Evolutionary conservation across 441 rosid species (phyloP).

Genomic region (Pelargonium australe): DNA sequence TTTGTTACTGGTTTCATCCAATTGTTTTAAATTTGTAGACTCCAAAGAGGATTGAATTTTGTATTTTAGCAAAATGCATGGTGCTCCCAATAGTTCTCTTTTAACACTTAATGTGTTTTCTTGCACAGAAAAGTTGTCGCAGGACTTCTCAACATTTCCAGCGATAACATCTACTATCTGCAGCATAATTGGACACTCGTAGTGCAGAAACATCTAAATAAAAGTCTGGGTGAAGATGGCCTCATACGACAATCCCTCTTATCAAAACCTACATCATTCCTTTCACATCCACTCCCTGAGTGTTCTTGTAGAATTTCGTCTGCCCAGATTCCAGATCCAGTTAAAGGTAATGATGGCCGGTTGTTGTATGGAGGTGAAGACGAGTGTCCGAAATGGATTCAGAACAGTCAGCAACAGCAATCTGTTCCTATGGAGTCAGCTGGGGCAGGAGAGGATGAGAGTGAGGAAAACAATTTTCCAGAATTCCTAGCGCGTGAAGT

Average conservation of each 20-base stretch:
- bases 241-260: slow-evolving; percentile 57
- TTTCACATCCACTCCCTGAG: slow-evolving; percentile 93
- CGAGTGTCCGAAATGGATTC: slow-evolving; percentile 87
- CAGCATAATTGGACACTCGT: slow-evolving; percentile 61
- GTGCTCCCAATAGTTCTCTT: background rate
- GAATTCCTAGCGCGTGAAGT: slow-evolving; percentile 51
- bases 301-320: slow-evolving; percentile 78
- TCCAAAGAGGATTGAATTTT: background rate
- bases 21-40: background rate
- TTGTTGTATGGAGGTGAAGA: slow-evolving; percentile 72
- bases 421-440: slow-evolving; percentile 25
- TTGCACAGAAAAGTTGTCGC: slow-evolving; percentile 61
- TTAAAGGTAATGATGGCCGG: slow-evolving; percentile 46
- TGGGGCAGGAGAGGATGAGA: slow-evolving; percentile 32
- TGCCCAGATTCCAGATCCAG: slow-evolving; percentile 29
- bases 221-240: slow-evolving; percentile 71
- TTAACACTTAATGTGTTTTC: slow-evolving; percentile 15
- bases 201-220: slow-evolving; percentile 70
- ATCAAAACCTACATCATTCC: slow-evolving; percentile 61
- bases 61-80: background rate
- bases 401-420: slow-evolving; percentile 24
- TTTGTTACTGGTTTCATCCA: background rate
- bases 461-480: slow-evolving; percentile 39
- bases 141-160: slow-evolving; percentile 45
- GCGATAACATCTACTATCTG: slow-evolving; percentile 72